A percentile compares a stretch with the other conserved stretches of the same genome.
Evolutionary conservation across 2,329 filamentous ascomycete genomes (phyloP).

Genomic region (Aureobasidium pullulans): DNA sequence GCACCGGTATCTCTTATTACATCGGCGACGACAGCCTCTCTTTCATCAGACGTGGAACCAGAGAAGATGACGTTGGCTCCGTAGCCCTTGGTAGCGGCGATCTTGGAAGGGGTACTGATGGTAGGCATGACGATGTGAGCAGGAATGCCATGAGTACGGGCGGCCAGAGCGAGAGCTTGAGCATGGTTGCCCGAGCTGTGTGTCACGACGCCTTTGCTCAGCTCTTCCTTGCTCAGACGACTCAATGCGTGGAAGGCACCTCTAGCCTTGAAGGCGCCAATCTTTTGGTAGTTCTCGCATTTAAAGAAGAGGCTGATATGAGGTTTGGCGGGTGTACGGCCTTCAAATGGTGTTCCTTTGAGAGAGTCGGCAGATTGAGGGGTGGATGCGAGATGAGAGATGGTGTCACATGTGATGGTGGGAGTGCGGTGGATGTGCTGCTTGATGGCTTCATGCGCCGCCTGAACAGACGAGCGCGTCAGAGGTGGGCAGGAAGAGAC

Average conservation of each 20-base stretch:
- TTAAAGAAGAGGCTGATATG: slow-evolving; percentile 80
- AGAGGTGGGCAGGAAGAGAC: slow-evolving; percentile 51
- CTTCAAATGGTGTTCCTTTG: slow-evolving; percentile 50
- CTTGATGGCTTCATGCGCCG: slow-evolving; percentile 66
- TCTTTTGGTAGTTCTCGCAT: slow-evolving; percentile 84
- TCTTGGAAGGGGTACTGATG: slow-evolving; percentile 80
- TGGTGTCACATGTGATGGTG: slow-evolving; percentile 68
- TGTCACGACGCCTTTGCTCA: slow-evolving; percentile 69
- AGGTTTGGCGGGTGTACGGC: slow-evolving; percentile 50
- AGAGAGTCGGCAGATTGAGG: slow-evolving; percentile 52
- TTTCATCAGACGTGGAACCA: slow-evolving; percentile 71
- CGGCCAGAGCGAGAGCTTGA: slow-evolving; percentile 82
- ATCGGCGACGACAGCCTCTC: slow-evolving; percentile 66
- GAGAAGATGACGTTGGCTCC: slow-evolving; percentile 74
- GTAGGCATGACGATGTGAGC: slow-evolving; percentile 87
- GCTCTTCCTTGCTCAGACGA: slow-evolving; percentile 58
- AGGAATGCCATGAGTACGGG: slow-evolving; percentile 62
- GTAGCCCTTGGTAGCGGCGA: slow-evolving; percentile 71
- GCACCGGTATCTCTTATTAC: slow-evolving; percentile 68
- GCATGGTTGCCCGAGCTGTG: slow-evolving; percentile 91
- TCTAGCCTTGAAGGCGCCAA: slow-evolving; percentile 87
- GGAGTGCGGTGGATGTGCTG: slow-evolving; percentile 76
- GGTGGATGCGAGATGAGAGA: slow-evolving; percentile 67
- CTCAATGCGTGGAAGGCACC: slow-evolving; percentile 84
- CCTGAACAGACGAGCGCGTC: slow-evolving; percentile 62